A percentile compares a stretch with the other conserved stretches of the same genome.
These are phyloP conservation scores for Suhomyces bokatorum DNA, from an alignment of 1,139 yeast species.

Conservation along the genomic window DNA sequence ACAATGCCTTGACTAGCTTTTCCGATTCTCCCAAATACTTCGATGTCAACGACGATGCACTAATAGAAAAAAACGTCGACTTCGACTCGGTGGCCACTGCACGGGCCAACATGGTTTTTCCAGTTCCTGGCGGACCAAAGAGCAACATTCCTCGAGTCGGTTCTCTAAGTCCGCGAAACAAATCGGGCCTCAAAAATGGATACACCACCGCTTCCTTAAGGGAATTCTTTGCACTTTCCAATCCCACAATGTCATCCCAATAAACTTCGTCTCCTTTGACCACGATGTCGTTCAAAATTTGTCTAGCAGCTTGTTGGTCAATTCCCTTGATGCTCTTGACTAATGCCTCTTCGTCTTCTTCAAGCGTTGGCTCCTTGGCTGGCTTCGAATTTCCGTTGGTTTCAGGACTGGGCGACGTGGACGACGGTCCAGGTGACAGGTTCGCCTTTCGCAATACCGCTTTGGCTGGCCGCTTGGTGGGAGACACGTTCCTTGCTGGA, in stretches of 20 bases:
- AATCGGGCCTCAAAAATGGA: conserved; percentile 91
- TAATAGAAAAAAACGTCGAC: conserved; percentile 89
- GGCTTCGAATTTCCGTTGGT: conserved; percentile 13
- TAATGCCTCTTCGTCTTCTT: conserved; percentile 61
- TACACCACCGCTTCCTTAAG: conserved; percentile 95
- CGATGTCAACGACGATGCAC: conserved; percentile 90
- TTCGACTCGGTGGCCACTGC: conserved; percentile 97
- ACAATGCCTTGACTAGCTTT: conserved; percentile 86
- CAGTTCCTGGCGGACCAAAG: conserved; percentile 99
- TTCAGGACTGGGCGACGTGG: conserved; percentile 6
- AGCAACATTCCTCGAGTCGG: conserved; percentile 95
- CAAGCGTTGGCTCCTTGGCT: conserved; percentile 43
- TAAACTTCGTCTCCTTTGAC: conserved; percentile 93
- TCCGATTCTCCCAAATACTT: conserved; percentile 94
- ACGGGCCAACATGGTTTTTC: conserved; percentile 95
- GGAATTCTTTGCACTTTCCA: conserved; percentile 85
- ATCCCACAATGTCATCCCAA: conserved; percentile 97
- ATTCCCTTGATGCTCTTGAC: conserved; percentile 42
- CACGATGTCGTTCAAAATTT: conserved; percentile 86
- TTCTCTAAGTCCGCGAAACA: conserved; percentile 87
- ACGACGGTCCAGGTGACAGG: background rate
- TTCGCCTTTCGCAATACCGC: conserved; percentile 10
- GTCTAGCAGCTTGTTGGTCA: conserved; percentile 47
- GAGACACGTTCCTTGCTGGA: conserved; percentile 5
- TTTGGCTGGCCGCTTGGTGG: conserved; percentile 14